These are phyloP conservation scores for Amylocarpus encephaloides DNA, from an alignment of 2,329 filamentous ascomycete genomes.

Conservation along the genomic window DNA sequence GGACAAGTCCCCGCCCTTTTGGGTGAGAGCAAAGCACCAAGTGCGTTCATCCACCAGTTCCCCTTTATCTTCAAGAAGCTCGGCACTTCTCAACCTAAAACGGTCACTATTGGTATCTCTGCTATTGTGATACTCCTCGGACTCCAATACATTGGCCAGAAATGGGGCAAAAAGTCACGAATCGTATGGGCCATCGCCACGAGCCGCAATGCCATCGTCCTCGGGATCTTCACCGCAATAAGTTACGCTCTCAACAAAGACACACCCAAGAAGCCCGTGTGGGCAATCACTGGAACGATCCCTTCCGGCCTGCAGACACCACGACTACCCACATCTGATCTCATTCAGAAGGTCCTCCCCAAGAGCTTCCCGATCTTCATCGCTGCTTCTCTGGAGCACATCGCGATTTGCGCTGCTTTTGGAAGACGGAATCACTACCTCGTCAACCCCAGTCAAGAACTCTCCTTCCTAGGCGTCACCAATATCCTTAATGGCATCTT, in stretches of 20 bases:
- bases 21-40: slow-evolving; percentile 38
- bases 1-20: slow-evolving; percentile 46
- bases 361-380: slow-evolving; percentile 52
- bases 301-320: slow-evolving; percentile 50
- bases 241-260: slow-evolving; percentile 54
- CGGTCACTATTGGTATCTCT: slow-evolving; percentile 52
- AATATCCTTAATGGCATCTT: slow-evolving; percentile 62
- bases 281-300: slow-evolving; percentile 51
- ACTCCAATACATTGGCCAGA: slow-evolving; percentile 44
- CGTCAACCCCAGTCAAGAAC: slow-evolving; percentile 58
- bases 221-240: slow-evolving; percentile 57
- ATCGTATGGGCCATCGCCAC: slow-evolving; percentile 54
- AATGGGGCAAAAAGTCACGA: slow-evolving; percentile 52
- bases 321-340: slow-evolving; percentile 38
- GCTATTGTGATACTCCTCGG: slow-evolving; percentile 49
- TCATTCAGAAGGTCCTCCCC: slow-evolving; percentile 48
- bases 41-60: slow-evolving; percentile 49
- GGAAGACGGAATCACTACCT: slow-evolving; percentile 55
- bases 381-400: slow-evolving; percentile 45
- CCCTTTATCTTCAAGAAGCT: slow-evolving; percentile 52
- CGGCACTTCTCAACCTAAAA: slow-evolving; percentile 41
- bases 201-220: slow-evolving; percentile 53
- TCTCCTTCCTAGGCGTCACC: slow-evolving; percentile 55
- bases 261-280: slow-evolving; percentile 29
- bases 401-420: slow-evolving; percentile 59